Conservation (phyloP, 2,329 filamentous ascomycete genomes). For the Passalora sequoiae region DNA sequence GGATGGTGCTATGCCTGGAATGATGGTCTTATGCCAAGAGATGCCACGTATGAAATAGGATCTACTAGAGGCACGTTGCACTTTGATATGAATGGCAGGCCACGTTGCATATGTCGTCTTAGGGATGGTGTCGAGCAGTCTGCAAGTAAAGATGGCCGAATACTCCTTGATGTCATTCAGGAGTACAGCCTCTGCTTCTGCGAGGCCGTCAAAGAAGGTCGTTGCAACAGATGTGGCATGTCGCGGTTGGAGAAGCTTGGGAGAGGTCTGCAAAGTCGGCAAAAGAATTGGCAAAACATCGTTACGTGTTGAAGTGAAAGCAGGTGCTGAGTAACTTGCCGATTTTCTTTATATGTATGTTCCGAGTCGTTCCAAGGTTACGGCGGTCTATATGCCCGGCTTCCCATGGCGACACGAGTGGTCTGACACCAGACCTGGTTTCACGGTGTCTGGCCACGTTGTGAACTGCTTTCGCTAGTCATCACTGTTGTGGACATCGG, state of each 20-base stretch:
- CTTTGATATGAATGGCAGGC: slow-evolving; percentile 18
- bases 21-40: slow-evolving; percentile 12
- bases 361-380: neutral
- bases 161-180: slow-evolving; percentile 20
- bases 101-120: slow-evolving; percentile 16
- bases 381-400: no score
- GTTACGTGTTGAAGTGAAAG: slow-evolving; percentile 8
- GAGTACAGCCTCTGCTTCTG: slow-evolving; percentile 16
- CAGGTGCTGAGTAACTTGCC: neutral
- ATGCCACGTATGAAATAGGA: slow-evolving; percentile 16
- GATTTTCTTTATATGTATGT: neutral
- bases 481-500: no score
- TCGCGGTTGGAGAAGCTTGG: slow-evolving; percentile 16
- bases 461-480: no score
- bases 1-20: slow-evolving; percentile 19
- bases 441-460: no score
- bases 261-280: slow-evolving; percentile 9
- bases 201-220: slow-evolving; percentile 16
- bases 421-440: no score
- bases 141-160: slow-evolving; percentile 16
- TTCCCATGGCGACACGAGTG: no score
- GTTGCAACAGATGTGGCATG: slow-evolving; percentile 15
- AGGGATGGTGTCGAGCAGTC: slow-evolving; percentile 15
- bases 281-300: slow-evolving; percentile 19
- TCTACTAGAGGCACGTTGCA: slow-evolving; percentile 9